Evolutionary conservation across 2,329 filamentous ascomycete species (phyloP), one percentile per base, ranked within the genome.

Genomic region (Neonectria faginata): DNA sequence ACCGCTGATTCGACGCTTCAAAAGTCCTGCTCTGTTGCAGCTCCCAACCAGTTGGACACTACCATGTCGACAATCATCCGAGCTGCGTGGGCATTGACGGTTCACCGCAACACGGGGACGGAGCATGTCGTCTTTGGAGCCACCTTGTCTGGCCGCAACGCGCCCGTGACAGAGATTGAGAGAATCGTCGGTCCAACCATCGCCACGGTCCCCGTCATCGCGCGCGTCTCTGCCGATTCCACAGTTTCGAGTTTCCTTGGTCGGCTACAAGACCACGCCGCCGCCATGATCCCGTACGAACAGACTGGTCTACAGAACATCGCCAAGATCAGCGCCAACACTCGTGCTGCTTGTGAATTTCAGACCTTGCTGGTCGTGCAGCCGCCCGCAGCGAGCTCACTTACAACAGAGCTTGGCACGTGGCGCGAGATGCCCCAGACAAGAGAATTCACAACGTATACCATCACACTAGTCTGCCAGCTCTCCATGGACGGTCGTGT

Each of bases 361-460:
- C 61, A 64, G 47, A 55, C 55, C 3, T 33, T 64, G 14, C 42
- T 64, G 8, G 56, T 58, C 16, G 42, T 45, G 18, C 29, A 18
- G 20, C 18, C 47, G 12, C 33, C 33, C 12, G 33, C 33, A 36
- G 12, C 33, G 14, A 16, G 14, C 33, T 36, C 33, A 2, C 33
- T 36, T 6, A 14, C 14, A 7, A 36, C 33, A 14, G 33, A 36
- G 16, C 33, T 64, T 11, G 62, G 62, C 3, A 45, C 11, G 3
- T 63, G 59, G 60, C 39, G 27, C 11, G 16, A 57, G 10, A 29
- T 14, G 14, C 18, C 16, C 33, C 14, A 58, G 36, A 18, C 57
- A 7, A 36, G 48, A 16, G 22, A 25, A 6, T 27, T 47, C 18
- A 59, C 47, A 10, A 62, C 54, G 10, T 53, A 62, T 22, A 41